These are phyloP conservation scores for Pezicula carpinea DNA, from an alignment of 2,329 filamentous ascomycete genomes.

Conservation along the genomic window DNA sequence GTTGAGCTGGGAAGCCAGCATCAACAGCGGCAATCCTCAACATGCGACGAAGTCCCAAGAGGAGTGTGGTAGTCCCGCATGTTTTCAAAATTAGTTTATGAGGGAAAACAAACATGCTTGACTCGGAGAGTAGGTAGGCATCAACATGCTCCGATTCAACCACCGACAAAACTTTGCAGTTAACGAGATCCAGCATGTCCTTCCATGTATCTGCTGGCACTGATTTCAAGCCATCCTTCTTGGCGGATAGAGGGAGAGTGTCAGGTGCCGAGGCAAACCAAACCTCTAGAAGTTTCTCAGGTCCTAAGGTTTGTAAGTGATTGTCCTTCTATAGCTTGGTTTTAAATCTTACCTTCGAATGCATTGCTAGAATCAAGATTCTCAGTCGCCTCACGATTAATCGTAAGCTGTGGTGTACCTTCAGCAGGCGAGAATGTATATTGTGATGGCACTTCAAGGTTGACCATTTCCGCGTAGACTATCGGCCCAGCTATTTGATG, in stretches of 20 bases:
- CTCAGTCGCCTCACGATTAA: slow-evolving; percentile 90
- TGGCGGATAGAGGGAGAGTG: slow-evolving; percentile 64
- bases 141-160: slow-evolving; percentile 92
- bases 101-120: slow-evolving; percentile 99
- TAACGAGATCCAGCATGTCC: slow-evolving; percentile 94
- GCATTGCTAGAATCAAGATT: slow-evolving; percentile 94
- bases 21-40: slow-evolving; percentile 84
- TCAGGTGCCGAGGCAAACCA: slow-evolving; percentile 87
- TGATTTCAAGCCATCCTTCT: slow-evolving; percentile 76
- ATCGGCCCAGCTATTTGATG: neutral
- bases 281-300: slow-evolving; percentile 96
- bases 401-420: slow-evolving; percentile 85
- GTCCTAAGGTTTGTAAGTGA: slow-evolving; percentile 49
- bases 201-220: slow-evolving; percentile 86
- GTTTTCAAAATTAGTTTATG: slow-evolving; percentile 99
- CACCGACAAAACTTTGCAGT: slow-evolving; percentile 95
- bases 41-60: slow-evolving; percentile 84
- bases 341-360: slow-evolving; percentile 72
- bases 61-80: slow-evolving; percentile 90
- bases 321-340: neutral
- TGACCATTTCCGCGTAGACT: slow-evolving; percentile 67
- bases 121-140: slow-evolving; percentile 94
- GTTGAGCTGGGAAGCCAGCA: slow-evolving; percentile 83
- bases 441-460: slow-evolving; percentile 72
- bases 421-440: slow-evolving; percentile 79